Evolutionary conservation across 2,329 filamentous ascomycete genomes (phyloP), one percentile per base, ranked within the genome.

Genomic region (Xylariaceae sp.): DNA sequence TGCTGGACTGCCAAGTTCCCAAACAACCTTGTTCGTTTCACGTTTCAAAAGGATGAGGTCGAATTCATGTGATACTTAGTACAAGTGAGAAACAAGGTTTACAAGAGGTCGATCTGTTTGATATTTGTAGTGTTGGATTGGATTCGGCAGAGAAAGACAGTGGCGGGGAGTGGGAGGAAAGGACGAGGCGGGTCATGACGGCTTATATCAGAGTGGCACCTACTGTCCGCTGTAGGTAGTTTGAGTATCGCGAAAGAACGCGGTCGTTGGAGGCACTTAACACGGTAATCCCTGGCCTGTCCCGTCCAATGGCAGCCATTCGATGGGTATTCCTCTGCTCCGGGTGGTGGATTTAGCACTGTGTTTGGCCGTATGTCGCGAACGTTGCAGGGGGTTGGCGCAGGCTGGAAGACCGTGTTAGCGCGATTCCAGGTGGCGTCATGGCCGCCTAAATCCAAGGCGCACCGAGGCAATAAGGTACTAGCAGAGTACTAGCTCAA

Each of bases 211-310:
- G 53, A 38, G 52, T 55, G 56, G 50, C 47, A 47, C 53, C 38
- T 42, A 31, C 48, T 49, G 48, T 50, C 44, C 55, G 56, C 53
- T 54, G 52, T 46, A 58, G 58, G 55, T 56, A 57, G 57, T 53
- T 28, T 28, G 22, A 28, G 22, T 28, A 28, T 28, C 22, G 22
- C 22, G 22, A 28, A 28, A 28, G 22, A 28, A 28, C 22, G 22
- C 22, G 22, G 22, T 28, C 22, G 7, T 28, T 28, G 7, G 54
- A 22, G 54, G 50, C 48, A 56, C 56, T 58, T 58, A 56, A 58
- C 56, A 58, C 54, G 56, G 45, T 16, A 19, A 43, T 50, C 33
- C 31, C 34, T 16, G n/a, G 3, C 12, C 12, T 9, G 5, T 45
- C 10, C 41, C 13, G n/a, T 40, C 54, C 54, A 57, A 57, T 57